Percentiles rank a stretch among this genome's conserved stretches.
Evolutionary conservation across 352 stramenopile species (phyloP).

Genomic region (Phytophthora agathidicida): DNA sequence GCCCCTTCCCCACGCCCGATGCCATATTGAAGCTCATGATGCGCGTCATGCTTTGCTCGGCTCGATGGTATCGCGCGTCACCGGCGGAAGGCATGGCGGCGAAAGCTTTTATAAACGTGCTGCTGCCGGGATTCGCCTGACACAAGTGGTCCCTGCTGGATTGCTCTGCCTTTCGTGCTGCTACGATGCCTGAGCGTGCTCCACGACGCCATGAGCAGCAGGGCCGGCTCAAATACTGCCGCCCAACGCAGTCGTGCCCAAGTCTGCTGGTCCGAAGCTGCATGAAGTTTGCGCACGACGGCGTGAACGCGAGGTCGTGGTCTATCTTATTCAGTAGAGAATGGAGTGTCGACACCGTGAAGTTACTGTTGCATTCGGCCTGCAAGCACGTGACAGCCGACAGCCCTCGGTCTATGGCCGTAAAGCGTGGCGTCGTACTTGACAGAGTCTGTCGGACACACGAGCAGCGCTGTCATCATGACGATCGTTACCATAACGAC

Average conservation of each 20-base stretch:
- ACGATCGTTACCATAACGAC: not conserved
- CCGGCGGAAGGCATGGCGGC: too few relatives aligned
- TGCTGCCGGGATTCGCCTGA: too few relatives aligned
- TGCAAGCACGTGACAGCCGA: constrained; percentile 12
- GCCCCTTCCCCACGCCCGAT: too few relatives aligned
- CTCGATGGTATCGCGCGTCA: not conserved
- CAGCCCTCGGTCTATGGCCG: constrained; percentile 3
- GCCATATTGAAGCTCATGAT: constrained; percentile 7
- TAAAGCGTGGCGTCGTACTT: not conserved
- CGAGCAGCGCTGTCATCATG: not conserved
- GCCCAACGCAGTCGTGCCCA: constrained; percentile 14
- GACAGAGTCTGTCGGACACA: not conserved
- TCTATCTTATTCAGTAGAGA: constrained; percentile 8
- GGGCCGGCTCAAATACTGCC: constrained; percentile 3
- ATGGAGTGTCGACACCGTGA: constrained; percentile 32
- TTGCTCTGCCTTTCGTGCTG: not conserved
- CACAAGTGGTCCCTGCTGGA: too few relatives aligned
- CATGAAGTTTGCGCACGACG: not conserved
- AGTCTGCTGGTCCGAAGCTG: constrained; percentile 16
- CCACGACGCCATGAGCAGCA: not conserved
- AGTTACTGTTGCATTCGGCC: constrained; percentile 22
- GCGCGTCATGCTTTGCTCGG: constrained; percentile 5
- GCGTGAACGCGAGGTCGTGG: not conserved
- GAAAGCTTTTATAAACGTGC: too few relatives aligned
- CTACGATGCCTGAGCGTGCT: not conserved